These are phyloP conservation scores for Globisporangium paroecandrum DNA, from an alignment of 352 stramenopile species.

Conservation along the genomic window DNA sequence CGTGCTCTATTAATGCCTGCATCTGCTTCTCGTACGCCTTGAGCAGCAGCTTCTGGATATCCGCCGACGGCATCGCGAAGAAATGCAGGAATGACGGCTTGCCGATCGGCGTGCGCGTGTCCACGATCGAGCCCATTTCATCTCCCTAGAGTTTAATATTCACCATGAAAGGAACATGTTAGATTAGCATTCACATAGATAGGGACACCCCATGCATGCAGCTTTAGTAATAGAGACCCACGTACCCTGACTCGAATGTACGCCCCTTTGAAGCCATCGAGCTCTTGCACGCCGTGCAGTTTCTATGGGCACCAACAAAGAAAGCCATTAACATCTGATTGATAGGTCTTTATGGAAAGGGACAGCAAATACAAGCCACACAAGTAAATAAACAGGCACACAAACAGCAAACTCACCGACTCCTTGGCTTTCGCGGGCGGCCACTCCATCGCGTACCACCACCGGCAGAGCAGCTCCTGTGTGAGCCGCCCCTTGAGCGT, in stretches of 20 bases:
- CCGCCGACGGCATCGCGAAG: constrained; percentile 67
- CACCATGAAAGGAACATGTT: neutral
- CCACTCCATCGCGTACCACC: constrained; percentile 86
- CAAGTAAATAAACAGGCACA: neutral
- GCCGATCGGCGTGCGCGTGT: constrained; percentile 57
- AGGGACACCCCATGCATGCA: neutral
- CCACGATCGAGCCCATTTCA: constrained; percentile 81
- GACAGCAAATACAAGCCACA: neutral
- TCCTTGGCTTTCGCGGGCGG: constrained; percentile 40
- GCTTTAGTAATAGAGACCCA: neutral
- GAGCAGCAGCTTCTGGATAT: constrained; percentile 70
- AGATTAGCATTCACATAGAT: neutral
- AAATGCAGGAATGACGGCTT: constrained; percentile 87
- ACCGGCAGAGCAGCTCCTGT: constrained; percentile 80
- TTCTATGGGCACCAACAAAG: constrained; percentile 29
- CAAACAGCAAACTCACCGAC: constrained; percentile 16
- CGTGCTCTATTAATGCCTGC: constrained; percentile 61
- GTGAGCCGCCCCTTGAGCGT: constrained; percentile 71
- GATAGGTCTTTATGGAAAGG: neutral
- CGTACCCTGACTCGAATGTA: constrained; percentile 79
- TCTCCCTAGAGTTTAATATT: constrained; percentile 40
- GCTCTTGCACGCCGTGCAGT: constrained; percentile 67
- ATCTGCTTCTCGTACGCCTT: constrained; percentile 86
- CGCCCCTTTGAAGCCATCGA: constrained; percentile 75
- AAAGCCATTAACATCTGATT: neutral